Evolutionary conservation across 202 grass and related monocot species (phyloP).

Genomic region (Setaria viridis): DNA sequence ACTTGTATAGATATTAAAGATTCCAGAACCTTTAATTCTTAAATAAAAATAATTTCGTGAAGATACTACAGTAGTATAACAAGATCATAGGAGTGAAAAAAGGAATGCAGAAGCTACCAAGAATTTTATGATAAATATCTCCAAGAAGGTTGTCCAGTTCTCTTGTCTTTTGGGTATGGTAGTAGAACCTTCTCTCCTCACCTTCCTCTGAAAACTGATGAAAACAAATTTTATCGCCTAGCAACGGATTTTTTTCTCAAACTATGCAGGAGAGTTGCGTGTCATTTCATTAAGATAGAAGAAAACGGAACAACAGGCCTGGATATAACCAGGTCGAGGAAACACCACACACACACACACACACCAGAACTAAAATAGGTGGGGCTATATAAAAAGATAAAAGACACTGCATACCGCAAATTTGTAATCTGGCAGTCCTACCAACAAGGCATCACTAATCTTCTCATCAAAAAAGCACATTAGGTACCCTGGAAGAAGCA

Average conservation of each 20-base stretch:
- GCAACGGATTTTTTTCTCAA: not conserved
- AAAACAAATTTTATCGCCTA: slow-evolving; percentile 41
- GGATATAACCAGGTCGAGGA: too few species aligned
- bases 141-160: slow-evolving; percentile 97
- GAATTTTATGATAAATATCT: slow-evolving; percentile 99
- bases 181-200: slow-evolving; percentile 82
- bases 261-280: too few species aligned
- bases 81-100: slow-evolving; percentile 41
- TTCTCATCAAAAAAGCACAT: slow-evolving; percentile 94
- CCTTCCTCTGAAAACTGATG: slow-evolving; percentile 94
- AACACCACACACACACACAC: too few species aligned
- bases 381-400: not conserved
- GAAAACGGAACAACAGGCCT: too few species aligned
- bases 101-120: slow-evolving; percentile 62
- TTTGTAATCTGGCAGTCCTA: slow-evolving; percentile 78
- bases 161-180: slow-evolving; percentile 95
- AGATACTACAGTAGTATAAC: slow-evolving; percentile 27
- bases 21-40: not conserved
- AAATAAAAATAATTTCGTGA: slow-evolving; percentile 10
- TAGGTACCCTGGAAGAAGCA: slow-evolving; percentile 75
- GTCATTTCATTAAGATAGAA: too few species aligned
- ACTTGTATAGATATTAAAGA: not conserved
- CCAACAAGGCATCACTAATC: slow-evolving; percentile 74
- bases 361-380: too few species aligned
- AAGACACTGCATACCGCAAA: slow-evolving; percentile 70